phyloP scores from a whole-genome alignment of 805 yeast species.

The Wickerhamomyces alni region DNA sequence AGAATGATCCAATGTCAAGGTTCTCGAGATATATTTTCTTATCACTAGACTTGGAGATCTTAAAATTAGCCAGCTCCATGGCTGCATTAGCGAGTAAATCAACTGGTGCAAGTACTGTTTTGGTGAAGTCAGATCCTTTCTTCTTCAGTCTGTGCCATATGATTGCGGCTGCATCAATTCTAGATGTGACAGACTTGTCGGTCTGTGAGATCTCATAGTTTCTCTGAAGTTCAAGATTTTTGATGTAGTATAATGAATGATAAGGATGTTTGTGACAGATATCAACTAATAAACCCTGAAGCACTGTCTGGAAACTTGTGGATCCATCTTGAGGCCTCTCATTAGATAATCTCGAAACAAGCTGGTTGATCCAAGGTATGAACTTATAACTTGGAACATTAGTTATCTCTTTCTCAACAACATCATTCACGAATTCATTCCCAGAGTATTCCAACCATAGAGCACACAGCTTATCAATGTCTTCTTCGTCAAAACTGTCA shows the following conservation, averaged over 20 bases:
- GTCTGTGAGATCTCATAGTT: slow-evolving; percentile 23
- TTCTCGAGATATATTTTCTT: slow-evolving; percentile 24
- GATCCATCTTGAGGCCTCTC: slow-evolving; percentile 27
- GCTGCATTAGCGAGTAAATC: slow-evolving; percentile 45
- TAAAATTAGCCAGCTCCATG: slow-evolving; percentile 44
- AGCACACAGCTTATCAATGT: slow-evolving; percentile 71
- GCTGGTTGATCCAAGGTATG: slow-evolving; percentile 77
- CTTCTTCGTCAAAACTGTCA: slow-evolving; percentile 43
- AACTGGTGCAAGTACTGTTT: slow-evolving; percentile 35
- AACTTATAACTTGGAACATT: slow-evolving; percentile 54
- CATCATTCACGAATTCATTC: slow-evolving; percentile 36
- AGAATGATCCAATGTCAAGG: slow-evolving; percentile 44
- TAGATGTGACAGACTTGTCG: slow-evolving; percentile 36
- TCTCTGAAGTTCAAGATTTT: slow-evolving; percentile 48
- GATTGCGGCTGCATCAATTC: slow-evolving; percentile 45
- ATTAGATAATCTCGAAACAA: slow-evolving; percentile 59
- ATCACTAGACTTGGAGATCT: slow-evolving; percentile 24
- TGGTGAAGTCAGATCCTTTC: slow-evolving; percentile 20
- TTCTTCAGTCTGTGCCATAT: slow-evolving; percentile 38
- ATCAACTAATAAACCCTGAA: slow-evolving; percentile 41
- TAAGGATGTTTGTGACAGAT: slow-evolving; percentile 59
- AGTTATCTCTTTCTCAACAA: slow-evolving; percentile 32
- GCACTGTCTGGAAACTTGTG: slow-evolving; percentile 47
- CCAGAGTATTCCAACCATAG: slow-evolving; percentile 69
- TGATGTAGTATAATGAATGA: slow-evolving; percentile 60